Evolutionary conservation across 1,284 basidiomycete species (phyloP), one percentile per base, ranked within the genome.

Genomic region (Erythrobasidium hasegawianum): DNA sequence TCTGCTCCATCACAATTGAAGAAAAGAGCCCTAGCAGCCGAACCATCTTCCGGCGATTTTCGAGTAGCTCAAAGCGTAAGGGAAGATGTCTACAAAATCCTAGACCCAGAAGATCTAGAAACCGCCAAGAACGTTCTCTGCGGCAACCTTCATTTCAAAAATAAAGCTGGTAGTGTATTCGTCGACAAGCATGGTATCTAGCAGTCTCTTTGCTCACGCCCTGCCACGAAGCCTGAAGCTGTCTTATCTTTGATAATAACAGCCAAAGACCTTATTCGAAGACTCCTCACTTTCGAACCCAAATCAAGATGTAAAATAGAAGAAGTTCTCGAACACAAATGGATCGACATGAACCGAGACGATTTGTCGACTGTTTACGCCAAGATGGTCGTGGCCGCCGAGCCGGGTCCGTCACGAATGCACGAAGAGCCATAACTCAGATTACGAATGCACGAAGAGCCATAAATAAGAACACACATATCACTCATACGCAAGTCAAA

Each of bases 201-300:
- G n/a, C n/a, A n/a, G 50, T 16, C 50, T 22, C 20, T 8, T 33
- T 33, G 5, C 33, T 4, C 33, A 11, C 11, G 11, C 11, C 33
- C n/a, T 47, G 5, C 22, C 7, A 5, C 8, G 50, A 22, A 56
- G 56, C 56, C 59, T 33, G 26, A 24, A 29, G 20, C n/a, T 53
- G 26, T 9, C 24, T 22, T 16, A 9, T 47, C 22, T 47, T 47
- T 47, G n/a, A 47, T 18, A 18, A 4, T 9, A 29, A 16, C 52
- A 61, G 59, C 33, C 9, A 55, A 52, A 22, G 38, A 41, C 8
- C 16, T 61, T 0, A 26, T 61, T 7, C 18, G 39, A 22, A 38
- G 47, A 9, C 39, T 61, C 1, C 39, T 61, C 10, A 50, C 50
- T 16, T 27, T 8, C 8, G n/a, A 16, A 26, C 50, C 50, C 16